Percentiles rank a stretch among this genome's conserved stretches.
These are phyloP conservation scores for Tulasnella sp. DNA, from an alignment of 768 basidiomycete species.

Conservation along the genomic window DNA sequence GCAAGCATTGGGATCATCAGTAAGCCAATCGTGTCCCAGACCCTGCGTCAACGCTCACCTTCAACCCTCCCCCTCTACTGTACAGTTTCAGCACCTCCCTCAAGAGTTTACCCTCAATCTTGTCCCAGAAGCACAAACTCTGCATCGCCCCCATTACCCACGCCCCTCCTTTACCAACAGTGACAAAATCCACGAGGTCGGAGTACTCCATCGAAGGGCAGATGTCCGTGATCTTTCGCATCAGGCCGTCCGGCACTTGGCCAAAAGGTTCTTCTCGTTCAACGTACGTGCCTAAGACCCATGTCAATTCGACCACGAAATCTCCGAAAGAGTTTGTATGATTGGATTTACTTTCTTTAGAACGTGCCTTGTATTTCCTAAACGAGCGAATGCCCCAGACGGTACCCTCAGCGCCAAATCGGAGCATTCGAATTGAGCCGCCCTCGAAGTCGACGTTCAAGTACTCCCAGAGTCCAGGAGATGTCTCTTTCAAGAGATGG, in stretches of 20 bases:
- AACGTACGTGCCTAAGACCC: not conserved
- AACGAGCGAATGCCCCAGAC: conserved; percentile 19
- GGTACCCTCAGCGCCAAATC: conserved; percentile 21
- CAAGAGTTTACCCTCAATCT: not conserved
- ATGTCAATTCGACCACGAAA: not conserved
- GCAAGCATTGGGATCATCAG: too few species aligned
- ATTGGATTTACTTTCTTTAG: not conserved
- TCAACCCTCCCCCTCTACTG: not conserved
- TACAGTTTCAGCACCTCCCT: not conserved
- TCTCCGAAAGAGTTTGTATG: not conserved
- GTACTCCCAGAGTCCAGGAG: conserved; percentile 12
- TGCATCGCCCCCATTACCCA: conserved; percentile 19
- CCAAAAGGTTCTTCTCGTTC: conserved; percentile 9
- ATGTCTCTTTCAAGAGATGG: not conserved
- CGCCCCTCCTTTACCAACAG: conserved; percentile 15
- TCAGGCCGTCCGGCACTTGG: not conserved
- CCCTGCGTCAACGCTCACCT: not conserved
- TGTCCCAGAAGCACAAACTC: conserved; percentile 1
- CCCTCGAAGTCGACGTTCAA: conserved; percentile 19
- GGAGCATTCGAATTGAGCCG: not conserved
- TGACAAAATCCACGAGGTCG: conserved; percentile 13
- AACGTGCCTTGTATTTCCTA: not conserved
- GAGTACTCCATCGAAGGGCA: not conserved
- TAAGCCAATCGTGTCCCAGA: too few species aligned
- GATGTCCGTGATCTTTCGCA: not conserved